These are phyloP conservation scores for Tilletia walkeri DNA, from an alignment of 1,284 basidiomycete genomes.

Conservation along the genomic window DNA sequence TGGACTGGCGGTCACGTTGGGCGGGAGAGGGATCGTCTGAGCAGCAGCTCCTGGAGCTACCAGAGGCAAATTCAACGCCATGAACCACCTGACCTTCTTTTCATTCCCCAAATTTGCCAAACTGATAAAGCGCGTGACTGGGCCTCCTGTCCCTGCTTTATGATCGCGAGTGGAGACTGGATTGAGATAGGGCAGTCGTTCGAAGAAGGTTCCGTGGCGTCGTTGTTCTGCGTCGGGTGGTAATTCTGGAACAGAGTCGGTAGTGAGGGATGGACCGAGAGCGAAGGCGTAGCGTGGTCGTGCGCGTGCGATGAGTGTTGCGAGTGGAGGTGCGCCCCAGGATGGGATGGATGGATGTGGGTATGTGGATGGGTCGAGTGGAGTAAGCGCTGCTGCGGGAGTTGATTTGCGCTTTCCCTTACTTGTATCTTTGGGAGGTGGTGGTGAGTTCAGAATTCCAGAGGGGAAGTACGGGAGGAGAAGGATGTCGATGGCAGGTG, in stretches of 20 bases:
- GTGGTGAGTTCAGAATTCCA: conserved; percentile 29
- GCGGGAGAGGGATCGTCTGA: conserved; percentile 15
- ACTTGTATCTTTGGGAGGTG: not conserved
- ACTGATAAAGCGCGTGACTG: conserved; percentile 43
- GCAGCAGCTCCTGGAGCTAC: conserved; percentile 11
- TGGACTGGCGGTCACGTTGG: conserved; percentile 29
- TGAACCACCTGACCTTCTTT: conserved; percentile 49
- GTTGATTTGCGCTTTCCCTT: conserved; percentile 6
- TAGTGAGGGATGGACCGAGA: conserved; percentile 26
- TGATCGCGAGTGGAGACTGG: not conserved
- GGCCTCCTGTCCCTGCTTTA: not conserved
- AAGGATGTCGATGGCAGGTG: conserved; percentile 45
- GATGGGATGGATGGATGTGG: conserved; percentile 33
- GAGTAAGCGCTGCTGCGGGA: not conserved
- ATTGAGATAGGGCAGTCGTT: conserved; percentile 46
- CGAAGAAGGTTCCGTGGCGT: conserved; percentile 44
- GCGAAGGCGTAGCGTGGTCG: conserved; percentile 50
- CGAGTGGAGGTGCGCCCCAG: conserved; percentile 44
- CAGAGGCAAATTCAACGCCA: conserved; percentile 40
- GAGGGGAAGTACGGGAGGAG: conserved; percentile 47
- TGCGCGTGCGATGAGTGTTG: conserved; percentile 30
- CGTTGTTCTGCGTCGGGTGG: conserved; percentile 19
- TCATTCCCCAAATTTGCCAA: conserved; percentile 45
- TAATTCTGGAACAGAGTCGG: not conserved
- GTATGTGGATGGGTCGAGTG: conserved; percentile 13